These are phyloP conservation scores for Macrolepiota fuliginosa DNA, from an alignment of 768 basidiomycete genomes.

Conservation along the genomic window DNA sequence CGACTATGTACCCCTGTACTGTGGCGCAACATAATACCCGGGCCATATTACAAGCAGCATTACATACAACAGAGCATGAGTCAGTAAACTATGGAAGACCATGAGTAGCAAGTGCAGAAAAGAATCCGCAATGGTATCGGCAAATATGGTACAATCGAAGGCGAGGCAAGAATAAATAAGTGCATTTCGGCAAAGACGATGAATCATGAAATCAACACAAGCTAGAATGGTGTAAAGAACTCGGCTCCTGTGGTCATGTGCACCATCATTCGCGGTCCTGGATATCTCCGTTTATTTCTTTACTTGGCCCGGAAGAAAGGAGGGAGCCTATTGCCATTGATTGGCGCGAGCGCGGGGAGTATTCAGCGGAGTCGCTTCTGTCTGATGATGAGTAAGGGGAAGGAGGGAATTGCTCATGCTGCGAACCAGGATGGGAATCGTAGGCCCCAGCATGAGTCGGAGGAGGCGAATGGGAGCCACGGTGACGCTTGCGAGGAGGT, in stretches of 20 bases:
- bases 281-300: conserved; percentile 34
- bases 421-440: conserved; percentile 31
- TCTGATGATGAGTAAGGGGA: conserved; percentile 75
- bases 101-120: neutral
- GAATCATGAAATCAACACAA: conserved; percentile 2
- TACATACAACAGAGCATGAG: conserved; percentile 9
- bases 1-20: neutral
- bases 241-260: conserved; percentile 5
- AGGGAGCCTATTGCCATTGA: conserved; percentile 83
- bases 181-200: neutral
- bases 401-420: conserved; percentile 53
- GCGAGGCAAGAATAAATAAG: conserved; percentile 10
- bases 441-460: conserved; percentile 40
- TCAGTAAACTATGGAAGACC: conserved; percentile 2
- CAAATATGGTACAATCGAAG: conserved; percentile 13
- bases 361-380: conserved; percentile 62
- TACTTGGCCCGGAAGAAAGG: conserved; percentile 45
- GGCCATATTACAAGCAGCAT: conserved; percentile 8
- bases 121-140: conserved; percentile 10
- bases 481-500: conserved; percentile 62
- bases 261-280: conserved; percentile 26
- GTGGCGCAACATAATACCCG: neutral
- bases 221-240: conserved; percentile 1
- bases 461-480: conserved; percentile 57
- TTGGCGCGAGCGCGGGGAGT: conserved; percentile 67